Percentiles rank a stretch among this genome's conserved stretches.
Conservation (phyloP, 2,329 filamentous ascomycete genomes). For the Alternaria triticina region DNA sequence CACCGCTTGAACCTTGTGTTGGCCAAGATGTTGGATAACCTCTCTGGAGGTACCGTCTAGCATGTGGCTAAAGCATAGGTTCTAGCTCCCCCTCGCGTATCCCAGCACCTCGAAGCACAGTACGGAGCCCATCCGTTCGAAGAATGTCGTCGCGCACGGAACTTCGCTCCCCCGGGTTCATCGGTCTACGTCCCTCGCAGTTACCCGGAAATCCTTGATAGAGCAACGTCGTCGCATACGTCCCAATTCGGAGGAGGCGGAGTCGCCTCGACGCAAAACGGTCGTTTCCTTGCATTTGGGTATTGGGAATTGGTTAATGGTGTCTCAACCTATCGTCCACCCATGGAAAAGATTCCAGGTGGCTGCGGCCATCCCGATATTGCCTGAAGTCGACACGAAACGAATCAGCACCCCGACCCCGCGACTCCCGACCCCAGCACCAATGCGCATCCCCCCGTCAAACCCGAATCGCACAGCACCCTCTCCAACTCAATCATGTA, state of each 20-base stretch:
- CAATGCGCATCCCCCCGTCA: constrained; percentile 13
- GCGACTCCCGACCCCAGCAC: constrained; percentile 8
- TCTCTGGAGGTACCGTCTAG: constrained; percentile 12
- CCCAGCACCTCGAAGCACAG: constrained; percentile 1
- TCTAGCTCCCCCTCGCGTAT: constrained; percentile 1
- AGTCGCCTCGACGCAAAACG: background rate
- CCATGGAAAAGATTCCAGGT: background rate
- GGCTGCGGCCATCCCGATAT: background rate
- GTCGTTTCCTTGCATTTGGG: background rate
- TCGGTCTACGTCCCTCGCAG: background rate
- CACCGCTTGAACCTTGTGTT: constrained; percentile 19
- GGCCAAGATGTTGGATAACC: constrained; percentile 21
- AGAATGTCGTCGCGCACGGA: background rate
- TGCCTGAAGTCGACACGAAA: background rate
- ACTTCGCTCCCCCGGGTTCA: background rate
- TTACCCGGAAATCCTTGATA: background rate
- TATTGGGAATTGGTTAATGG: background rate
- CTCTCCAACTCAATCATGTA: constrained; percentile 41
- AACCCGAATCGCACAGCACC: constrained; percentile 32
- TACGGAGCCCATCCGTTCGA: background rate
- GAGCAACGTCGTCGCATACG: background rate
- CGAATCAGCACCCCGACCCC: constrained; percentile 10
- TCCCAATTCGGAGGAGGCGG: background rate
- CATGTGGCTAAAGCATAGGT: constrained; percentile 23
- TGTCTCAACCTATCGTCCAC: background rate